Evolutionary conservation across 2,329 filamentous ascomycete species (phyloP).

Genomic region (Diaporthe velutina): DNA sequence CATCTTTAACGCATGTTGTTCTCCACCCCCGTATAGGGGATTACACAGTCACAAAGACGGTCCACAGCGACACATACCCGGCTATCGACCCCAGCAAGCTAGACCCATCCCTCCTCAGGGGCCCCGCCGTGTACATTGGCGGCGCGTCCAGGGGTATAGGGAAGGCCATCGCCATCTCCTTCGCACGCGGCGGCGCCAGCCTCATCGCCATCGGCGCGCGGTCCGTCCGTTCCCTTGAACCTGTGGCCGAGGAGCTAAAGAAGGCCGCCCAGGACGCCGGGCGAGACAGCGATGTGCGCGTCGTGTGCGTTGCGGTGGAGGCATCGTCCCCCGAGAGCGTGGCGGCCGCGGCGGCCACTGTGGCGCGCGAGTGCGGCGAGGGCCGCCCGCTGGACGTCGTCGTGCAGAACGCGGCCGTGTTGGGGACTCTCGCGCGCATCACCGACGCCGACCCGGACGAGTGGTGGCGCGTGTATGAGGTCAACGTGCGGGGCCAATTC

Average conservation of each 20-base stretch:
- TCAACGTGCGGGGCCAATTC: constrained; percentile 63
- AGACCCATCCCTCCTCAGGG: not conserved
- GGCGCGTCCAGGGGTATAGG: constrained; percentile 31
- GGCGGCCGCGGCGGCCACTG: not conserved
- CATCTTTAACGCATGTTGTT: not conserved
- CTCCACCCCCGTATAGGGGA: constrained; percentile 3
- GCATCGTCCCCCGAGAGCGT: not conserved
- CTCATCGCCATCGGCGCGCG: constrained; percentile 25
- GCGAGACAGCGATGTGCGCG: not conserved
- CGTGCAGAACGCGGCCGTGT: constrained; percentile 8
- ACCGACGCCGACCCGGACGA: constrained; percentile 47
- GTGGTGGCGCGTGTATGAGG: constrained; percentile 57
- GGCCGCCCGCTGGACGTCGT: constrained; percentile 18
- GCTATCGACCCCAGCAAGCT: constrained; percentile 31
- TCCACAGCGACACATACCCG: constrained; percentile 33
- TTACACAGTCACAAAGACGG: constrained; percentile 25
- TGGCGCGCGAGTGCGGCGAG: not conserved
- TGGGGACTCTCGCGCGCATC: constrained; percentile 35
- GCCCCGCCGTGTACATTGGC: constrained; percentile 24
- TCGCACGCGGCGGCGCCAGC: constrained; percentile 23
- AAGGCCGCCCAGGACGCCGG: constrained; percentile 9
- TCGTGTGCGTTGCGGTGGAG: constrained; percentile 8
- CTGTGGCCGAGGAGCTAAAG: constrained; percentile 15
- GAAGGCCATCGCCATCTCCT: constrained; percentile 25
- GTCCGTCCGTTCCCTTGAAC: not conserved